Evolutionary conservation across 2,329 filamentous ascomycete genomes (phyloP).

Genomic region (Fusarium albosuccineum): DNA sequence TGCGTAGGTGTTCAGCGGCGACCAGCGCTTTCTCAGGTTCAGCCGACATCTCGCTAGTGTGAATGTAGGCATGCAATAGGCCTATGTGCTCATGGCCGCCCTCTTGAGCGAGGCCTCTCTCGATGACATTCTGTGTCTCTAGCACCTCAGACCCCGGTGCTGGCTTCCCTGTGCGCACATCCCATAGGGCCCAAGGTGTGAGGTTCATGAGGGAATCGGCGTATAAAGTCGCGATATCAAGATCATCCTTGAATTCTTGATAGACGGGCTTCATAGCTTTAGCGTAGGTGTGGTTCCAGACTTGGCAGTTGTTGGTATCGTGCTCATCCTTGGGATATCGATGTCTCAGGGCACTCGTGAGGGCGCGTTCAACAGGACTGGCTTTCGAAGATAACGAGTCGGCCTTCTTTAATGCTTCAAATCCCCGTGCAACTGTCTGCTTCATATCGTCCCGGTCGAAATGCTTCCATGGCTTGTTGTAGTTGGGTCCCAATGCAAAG

Average conservation of each 20-base stretch:
- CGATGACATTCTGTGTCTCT: constrained; percentile 52
- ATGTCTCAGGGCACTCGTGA: constrained; percentile 72
- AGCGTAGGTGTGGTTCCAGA: constrained; percentile 49
- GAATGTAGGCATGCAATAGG: constrained; percentile 80
- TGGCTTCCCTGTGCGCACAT: constrained; percentile 50
- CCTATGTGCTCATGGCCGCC: constrained; percentile 71
- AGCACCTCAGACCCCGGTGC: constrained; percentile 50
- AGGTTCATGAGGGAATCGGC: constrained; percentile 59
- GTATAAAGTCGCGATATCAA: constrained; percentile 49
- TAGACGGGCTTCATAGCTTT: constrained; percentile 52
- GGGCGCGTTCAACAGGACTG: constrained; percentile 65
- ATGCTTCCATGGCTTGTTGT: constrained; percentile 76
- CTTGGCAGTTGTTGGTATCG: constrained; percentile 57
- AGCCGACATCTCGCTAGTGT: constrained; percentile 81
- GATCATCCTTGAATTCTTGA: constrained; percentile 51
- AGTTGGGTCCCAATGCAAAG: constrained; percentile 78
- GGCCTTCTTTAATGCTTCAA: constrained; percentile 32
- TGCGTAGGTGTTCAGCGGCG: constrained; percentile 71
- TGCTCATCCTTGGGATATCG: constrained; percentile 68
- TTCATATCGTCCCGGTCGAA: constrained; percentile 42
- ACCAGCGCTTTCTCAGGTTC: constrained; percentile 70
- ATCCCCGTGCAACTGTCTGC: constrained; percentile 31
- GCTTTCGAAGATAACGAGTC: constrained; percentile 28
- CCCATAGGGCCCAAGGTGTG: constrained; percentile 58
- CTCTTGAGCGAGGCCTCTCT: constrained; percentile 61